A percentile compares a stretch with the other conserved stretches of the same genome.
phyloP scores from a whole-genome alignment of 208 protist species.

The Wallacemonas sp. region DNA sequence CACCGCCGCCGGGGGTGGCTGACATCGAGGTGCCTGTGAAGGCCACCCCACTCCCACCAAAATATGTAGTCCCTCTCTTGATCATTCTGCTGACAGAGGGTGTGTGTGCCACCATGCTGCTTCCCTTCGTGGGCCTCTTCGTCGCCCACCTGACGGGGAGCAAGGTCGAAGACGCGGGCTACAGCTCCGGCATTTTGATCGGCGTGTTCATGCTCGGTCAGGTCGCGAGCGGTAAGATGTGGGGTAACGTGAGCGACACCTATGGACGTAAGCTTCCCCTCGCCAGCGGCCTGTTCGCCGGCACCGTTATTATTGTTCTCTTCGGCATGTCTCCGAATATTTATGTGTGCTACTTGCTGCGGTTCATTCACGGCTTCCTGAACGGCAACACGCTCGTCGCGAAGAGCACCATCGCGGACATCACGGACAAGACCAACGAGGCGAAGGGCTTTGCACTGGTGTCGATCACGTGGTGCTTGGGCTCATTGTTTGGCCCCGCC shows the following conservation, averaged over 20 bases:
- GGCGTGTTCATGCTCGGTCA: conserved; percentile 56
- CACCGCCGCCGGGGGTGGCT: too few relatives aligned
- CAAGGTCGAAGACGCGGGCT: conserved; percentile 37
- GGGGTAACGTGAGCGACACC: conserved; percentile 49
- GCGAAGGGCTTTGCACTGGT: conserved; percentile 95
- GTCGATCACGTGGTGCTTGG: conserved; percentile 83
- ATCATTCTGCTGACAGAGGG: conserved; percentile 43
- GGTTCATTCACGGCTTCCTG: conserved; percentile 69
- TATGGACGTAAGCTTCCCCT: conserved; percentile 42
- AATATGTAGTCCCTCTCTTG: conserved; percentile 31
- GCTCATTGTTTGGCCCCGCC: conserved; percentile 59
- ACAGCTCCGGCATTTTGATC: conserved; percentile 40
- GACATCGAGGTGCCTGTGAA: too few relatives aligned
- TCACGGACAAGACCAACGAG: conserved; percentile 69
- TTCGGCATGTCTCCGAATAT: conserved; percentile 50
- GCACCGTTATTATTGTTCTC: conserved; percentile 32
- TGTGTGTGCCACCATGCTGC: conserved; percentile 41
- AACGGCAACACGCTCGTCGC: conserved; percentile 76
- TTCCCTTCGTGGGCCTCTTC: conserved; percentile 51
- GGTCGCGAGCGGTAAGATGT: conserved; percentile 35
- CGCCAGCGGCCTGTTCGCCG: conserved; percentile 31
- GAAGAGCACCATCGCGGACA: conserved; percentile 74
- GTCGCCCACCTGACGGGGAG: conserved; percentile 29
- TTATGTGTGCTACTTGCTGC: conserved; percentile 44
- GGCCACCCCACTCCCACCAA: conserved; percentile 29